Base-by-base conservation (phyloP, 495 filamentous ascomycete species). In the Penicillium diatomitis region DNA sequence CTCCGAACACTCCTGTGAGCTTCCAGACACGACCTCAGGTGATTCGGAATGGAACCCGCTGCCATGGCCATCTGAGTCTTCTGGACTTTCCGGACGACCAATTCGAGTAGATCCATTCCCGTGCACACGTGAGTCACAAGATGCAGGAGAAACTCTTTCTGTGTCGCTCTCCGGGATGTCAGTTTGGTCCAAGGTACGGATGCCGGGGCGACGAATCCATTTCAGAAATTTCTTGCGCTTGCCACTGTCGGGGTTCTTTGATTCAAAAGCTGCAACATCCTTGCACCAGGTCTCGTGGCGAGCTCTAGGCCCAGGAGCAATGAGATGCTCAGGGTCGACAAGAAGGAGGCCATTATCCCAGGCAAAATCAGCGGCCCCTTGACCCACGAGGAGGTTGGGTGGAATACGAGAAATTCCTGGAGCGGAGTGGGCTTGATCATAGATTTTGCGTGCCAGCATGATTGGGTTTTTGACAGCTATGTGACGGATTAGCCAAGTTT, bases 391-490 rank as follows among this genome's bases (percentile, higher is more conserved):
- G 32, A 97, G 79, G 55, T 97, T 96, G 4, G 92, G 94, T 11
- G 94, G 90, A 7, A 98, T 88, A 32, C 94, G 83, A 43, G 84
- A 80, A 45, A 96, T 76, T 5, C 87, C 86, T 20, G 96, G 69
- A 3, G 82, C 78, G 48, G 77, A 73, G 38, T 76, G 82, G 30
- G 88, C 84, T 37, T 79, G 71, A 27, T 95, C 85, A 8, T 95
- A 82, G 38, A 98, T 79, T 10, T 83, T 65, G 38, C 90, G 87
- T 44, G 92, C 92, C 6, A 96, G 68, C 28, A 82, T 82, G 30
- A 97, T 91, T 3, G 92, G 92, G 62, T 98, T 97, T 60, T 85
- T 88, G 56, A 98, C 79, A 56, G 87, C 92, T 97, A 45, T 46
- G 30, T 20, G 28, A 49, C 9, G 56, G 57, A 32, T 34, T 47